Percentiles rank a stretch among this genome's conserved stretches.
Conservation (phyloP, 495 filamentous ascomycete genomes). For the Xylaria intraflava region DNA sequence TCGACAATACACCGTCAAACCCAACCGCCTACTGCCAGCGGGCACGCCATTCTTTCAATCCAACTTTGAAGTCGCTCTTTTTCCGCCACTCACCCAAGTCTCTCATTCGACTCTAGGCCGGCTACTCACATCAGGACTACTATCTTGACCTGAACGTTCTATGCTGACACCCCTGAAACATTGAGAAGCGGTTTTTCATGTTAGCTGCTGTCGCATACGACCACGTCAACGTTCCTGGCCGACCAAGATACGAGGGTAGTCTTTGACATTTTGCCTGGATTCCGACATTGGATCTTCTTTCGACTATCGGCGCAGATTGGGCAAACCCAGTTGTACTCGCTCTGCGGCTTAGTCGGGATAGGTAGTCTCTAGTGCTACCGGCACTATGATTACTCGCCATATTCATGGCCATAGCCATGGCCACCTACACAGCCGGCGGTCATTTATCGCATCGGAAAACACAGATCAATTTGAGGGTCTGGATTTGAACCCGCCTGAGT, state of each 20-base stretch:
- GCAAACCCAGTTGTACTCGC: not conserved
- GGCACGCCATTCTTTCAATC: slow-evolving; percentile 43
- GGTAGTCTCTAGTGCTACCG: not conserved
- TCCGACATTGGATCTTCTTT: not conserved
- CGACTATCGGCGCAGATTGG: not conserved
- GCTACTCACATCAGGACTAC: slow-evolving; percentile 7
- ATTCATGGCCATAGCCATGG: slow-evolving; percentile 21
- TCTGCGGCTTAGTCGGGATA: not conserved
- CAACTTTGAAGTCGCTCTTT: slow-evolving; percentile 32
- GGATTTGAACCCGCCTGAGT: not conserved
- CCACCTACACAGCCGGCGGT: slow-evolving; percentile 14
- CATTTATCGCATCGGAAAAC: slow-evolving; percentile 9
- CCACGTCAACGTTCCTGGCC: slow-evolving; percentile 11
- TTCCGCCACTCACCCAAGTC: slow-evolving; percentile 19
- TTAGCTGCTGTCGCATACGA: slow-evolving; percentile 7
- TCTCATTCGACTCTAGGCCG: slow-evolving; percentile 14
- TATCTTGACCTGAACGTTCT: too few relatives aligned
- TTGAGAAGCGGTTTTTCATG: slow-evolving; percentile 11
- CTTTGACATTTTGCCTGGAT: not conserved
- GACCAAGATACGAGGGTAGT: not conserved
- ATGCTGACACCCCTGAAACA: not conserved
- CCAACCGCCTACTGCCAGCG: slow-evolving; percentile 40
- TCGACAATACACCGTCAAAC: slow-evolving; percentile 24
- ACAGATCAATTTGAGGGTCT: slow-evolving; percentile 4
- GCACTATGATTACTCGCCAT: slow-evolving; percentile 2